Conservation (phyloP, 495 filamentous ascomycete species). For the Lasiosphaeris hirsuta region DNA sequence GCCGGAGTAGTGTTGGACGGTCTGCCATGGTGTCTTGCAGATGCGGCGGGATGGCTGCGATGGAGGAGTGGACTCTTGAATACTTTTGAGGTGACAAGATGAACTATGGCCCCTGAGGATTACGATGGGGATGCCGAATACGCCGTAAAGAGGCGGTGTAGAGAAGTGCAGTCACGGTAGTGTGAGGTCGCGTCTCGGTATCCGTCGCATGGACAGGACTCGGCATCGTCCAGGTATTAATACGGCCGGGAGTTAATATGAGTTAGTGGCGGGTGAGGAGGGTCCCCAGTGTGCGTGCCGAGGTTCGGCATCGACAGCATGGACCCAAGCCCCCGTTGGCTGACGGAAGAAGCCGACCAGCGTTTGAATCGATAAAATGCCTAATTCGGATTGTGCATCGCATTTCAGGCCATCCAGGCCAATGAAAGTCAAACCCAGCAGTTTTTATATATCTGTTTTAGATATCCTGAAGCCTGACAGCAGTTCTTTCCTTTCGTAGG, state of each 20-base stretch:
- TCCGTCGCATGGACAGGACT: no score
- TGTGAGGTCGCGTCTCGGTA: no score
- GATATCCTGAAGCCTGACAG: no score
- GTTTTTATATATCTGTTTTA: no score
- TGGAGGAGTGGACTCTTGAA: not conserved
- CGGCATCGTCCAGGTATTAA: no score
- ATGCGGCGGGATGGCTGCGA: not conserved
- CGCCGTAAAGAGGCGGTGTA: no score
- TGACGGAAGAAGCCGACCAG: slow-evolving; percentile 3
- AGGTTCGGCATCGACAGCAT: not conserved
- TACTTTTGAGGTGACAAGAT: not conserved
- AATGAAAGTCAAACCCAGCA: no score
- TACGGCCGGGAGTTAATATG: no score
- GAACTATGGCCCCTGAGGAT: no score
- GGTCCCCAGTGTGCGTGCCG: not conserved
- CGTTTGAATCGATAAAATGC: not conserved
- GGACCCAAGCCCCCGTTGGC: not conserved
- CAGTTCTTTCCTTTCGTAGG: not conserved
- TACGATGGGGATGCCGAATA: no score
- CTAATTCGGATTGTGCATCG: not conserved
- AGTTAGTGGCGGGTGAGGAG: no score
- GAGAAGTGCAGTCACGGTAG: no score
- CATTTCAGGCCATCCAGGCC: not conserved
- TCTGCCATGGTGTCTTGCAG: slow-evolving; percentile 12
- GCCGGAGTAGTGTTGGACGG: slow-evolving; percentile 66